These are phyloP conservation scores for Staphylotrichum longicolle DNA, from an alignment of 495 filamentous ascomycete genomes.

Conservation along the genomic window DNA sequence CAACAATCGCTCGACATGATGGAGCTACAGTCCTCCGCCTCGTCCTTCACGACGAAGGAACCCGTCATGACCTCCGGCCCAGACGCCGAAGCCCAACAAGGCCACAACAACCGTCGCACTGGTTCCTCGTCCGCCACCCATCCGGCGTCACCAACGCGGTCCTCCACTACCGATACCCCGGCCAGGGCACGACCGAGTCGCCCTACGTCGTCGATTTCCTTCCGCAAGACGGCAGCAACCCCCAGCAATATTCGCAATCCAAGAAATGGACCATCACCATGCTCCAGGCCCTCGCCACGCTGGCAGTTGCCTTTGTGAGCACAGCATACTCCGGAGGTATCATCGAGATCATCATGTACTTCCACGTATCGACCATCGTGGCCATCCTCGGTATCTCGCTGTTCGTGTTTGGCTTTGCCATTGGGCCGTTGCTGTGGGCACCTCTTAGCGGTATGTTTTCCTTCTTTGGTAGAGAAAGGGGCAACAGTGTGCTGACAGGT, in stretches of 20 bases:
- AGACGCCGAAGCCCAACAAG: slow-evolving; percentile 33
- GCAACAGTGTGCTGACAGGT: slow-evolving; percentile 23
- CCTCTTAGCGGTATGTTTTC: slow-evolving; percentile 46
- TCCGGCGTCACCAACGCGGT: slow-evolving; percentile 46
- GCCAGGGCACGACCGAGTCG: slow-evolving; percentile 68
- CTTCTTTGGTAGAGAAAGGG: not conserved
- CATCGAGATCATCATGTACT: slow-evolving; percentile 56
- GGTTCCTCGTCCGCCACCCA: slow-evolving; percentile 36
- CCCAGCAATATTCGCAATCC: slow-evolving; percentile 57
- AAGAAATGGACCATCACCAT: slow-evolving; percentile 73
- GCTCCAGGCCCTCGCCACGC: slow-evolving; percentile 62
- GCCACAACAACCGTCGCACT: slow-evolving; percentile 24
- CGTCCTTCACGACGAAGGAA: slow-evolving; percentile 10
- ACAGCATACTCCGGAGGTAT: slow-evolving; percentile 75
- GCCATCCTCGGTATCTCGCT: slow-evolving; percentile 67
- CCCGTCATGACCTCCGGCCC: slow-evolving; percentile 6
- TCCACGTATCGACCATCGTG: slow-evolving; percentile 58
- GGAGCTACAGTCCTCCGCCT: slow-evolving; percentile 6
- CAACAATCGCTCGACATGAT: slow-evolving; percentile 4
- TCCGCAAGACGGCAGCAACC: slow-evolving; percentile 67
- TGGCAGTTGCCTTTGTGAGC: slow-evolving; percentile 73
- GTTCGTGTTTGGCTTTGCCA: slow-evolving; percentile 72
- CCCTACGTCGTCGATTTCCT: slow-evolving; percentile 76
- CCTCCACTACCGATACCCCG: slow-evolving; percentile 59
- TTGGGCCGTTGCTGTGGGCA: slow-evolving; percentile 65